A percentile compares a stretch with the other conserved stretches of the same genome.
phyloP scores from a whole-genome alignment of 257 asterid species.

The Salvia hispanica region DNA sequence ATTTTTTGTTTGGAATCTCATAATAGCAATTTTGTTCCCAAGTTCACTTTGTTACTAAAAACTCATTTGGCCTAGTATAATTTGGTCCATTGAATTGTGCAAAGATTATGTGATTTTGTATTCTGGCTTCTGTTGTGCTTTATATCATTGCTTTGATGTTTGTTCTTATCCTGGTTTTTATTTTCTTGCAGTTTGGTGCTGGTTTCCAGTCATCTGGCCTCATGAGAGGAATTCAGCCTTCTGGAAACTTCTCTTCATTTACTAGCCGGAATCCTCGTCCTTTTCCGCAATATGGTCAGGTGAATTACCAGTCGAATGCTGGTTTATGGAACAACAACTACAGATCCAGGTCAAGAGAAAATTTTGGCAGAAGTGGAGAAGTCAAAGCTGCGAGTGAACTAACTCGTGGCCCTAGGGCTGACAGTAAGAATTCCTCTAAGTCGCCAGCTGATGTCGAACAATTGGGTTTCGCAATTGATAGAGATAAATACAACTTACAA shows the following conservation, averaged over 20 bases:
- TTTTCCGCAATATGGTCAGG: slow-evolving; percentile 45
- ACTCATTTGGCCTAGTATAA: not conserved
- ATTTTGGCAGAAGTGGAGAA: slow-evolving; percentile 54
- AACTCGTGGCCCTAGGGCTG: slow-evolving; percentile 85
- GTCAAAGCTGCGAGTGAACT: slow-evolving; percentile 51
- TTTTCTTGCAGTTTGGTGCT: slow-evolving; percentile 51
- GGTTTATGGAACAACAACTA: slow-evolving; percentile 54
- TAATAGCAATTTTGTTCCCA: not conserved
- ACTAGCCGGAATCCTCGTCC: slow-evolving; percentile 46
- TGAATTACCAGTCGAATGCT: slow-evolving; percentile 46
- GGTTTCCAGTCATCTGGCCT: slow-evolving; percentile 53
- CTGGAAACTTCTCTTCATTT: slow-evolving; percentile 51
- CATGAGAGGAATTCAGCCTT: slow-evolving; percentile 43
- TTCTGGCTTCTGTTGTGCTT: not conserved
- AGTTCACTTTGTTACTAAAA: not conserved
- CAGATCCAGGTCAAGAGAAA: slow-evolving; percentile 46
- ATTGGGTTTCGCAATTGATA: slow-evolving; percentile 36
- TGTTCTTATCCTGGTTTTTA: slow-evolving; percentile 15
- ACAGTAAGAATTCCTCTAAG: slow-evolving; percentile 35
- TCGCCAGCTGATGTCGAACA: slow-evolving; percentile 48
- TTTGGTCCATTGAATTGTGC: slow-evolving; percentile 1
- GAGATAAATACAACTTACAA: slow-evolving; percentile 53
- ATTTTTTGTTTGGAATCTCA: not conserved
- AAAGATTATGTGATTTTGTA: not conserved
- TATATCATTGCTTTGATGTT: not conserved